Base-by-base conservation (phyloP, 2,329 filamentous ascomycete genomes). In the Xylariaceae sp. region DNA sequence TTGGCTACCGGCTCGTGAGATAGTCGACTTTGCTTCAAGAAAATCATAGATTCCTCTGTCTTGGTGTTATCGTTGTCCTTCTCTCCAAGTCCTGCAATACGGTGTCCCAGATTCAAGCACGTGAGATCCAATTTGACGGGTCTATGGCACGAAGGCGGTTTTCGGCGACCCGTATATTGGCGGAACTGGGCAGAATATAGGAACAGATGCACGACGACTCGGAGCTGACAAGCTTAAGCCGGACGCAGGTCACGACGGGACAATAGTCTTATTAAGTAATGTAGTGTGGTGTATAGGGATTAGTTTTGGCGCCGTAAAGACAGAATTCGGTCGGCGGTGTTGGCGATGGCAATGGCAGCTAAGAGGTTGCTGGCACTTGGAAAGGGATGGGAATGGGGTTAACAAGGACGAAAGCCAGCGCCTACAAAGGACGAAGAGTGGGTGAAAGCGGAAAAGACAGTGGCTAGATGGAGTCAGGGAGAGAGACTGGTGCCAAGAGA, bases 341-440 rank as follows among this genome's bases (percentile, higher is more conserved):
- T 11, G 22, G 22, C 11, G 11, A 26, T 26, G 22, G 22, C 6
- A 6, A 11, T 26, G 6, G 22, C 22, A n/a, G 30, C 16, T 17
- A n/a, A n/a, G 8, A 32, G 30, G 13, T 32, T 32, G 30, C 15
- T 32, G 30, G 16, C 30, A 32, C 13, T 8, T 4, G 13, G 30
- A 32, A 26, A 11, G 11, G 22, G 22, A 6, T n/a, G n/a, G 22
- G 22, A 26, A 26, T 26, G 6, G 30, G 30, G 16, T 7, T 8
- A 13, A 32, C 16, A 52, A 54, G 47, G 51, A 53, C 49, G 51
- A 26, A 53, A 54, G 49, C 55, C 53, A 58, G 56, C 56, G 51
- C 54, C 51, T 57, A 53, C 42, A 50, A 52, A 44, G 45, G 42
- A 51, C 48, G 47, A 42, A 50, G 50, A 53, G 50, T 51, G 49